Conservation (phyloP, 2,329 filamentous ascomycete genomes). For the Colletotrichum phormii region DNA sequence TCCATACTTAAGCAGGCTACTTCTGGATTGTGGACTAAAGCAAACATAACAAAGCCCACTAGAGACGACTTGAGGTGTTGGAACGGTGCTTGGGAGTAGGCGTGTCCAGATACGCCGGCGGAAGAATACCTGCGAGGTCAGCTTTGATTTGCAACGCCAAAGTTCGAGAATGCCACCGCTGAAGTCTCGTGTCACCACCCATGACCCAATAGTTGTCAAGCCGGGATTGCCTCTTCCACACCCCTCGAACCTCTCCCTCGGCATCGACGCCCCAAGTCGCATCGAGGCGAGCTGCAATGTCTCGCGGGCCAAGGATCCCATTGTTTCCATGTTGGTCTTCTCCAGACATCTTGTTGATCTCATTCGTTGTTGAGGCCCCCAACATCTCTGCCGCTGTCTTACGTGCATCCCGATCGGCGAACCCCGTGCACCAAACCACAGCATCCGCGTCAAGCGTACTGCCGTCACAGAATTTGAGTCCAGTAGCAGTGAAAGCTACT, state of each 20-base stretch:
- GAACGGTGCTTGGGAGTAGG: not conserved
- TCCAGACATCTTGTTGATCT: not conserved
- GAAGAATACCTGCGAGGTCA: constrained; percentile 46
- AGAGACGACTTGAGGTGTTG: no score
- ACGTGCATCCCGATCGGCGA: constrained; percentile 45
- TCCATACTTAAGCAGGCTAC: no score
- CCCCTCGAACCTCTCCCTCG: constrained; percentile 54
- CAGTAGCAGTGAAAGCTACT: constrained; percentile 43
- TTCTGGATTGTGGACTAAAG: no score
- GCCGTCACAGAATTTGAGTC: constrained; percentile 46
- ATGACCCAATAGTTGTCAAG: constrained; percentile 50
- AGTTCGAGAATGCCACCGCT: constrained; percentile 47
- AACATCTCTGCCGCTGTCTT: constrained; percentile 44
- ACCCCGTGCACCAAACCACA: constrained; percentile 51
- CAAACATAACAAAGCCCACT: no score
- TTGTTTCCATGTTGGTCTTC: no score
- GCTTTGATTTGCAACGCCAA: constrained; percentile 50
- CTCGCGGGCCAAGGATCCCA: constrained; percentile 2
- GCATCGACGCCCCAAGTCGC: constrained; percentile 53
- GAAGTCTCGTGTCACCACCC: constrained; percentile 47
- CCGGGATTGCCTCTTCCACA: constrained; percentile 50
- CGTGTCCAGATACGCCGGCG: constrained; percentile 30
- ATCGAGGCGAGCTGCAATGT: constrained; percentile 48
- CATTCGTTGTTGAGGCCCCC: constrained; percentile 37
- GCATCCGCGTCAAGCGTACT: constrained; percentile 46